Base-by-base conservation (phyloP, 1,139 yeast genomes). In the Pichia sp. region DNA sequence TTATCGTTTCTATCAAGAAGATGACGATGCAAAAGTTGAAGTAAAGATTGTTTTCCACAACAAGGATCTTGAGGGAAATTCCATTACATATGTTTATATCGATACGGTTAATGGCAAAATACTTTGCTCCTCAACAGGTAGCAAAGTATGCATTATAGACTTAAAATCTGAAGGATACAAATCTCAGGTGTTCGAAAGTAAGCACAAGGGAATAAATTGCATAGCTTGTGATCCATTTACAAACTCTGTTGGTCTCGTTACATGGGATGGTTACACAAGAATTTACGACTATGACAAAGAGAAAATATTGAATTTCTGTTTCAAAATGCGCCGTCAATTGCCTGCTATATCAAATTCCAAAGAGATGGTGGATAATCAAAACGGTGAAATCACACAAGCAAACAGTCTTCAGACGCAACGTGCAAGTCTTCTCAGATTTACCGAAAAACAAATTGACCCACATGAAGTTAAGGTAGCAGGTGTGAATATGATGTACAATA, bases 41-140 rank as follows among this genome's bases (percentile, higher is more conserved):
- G 19, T 22, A 41, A 48, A 73, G 1, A 47, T 63, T 1, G 49
- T 73, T 2, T 48, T 65, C 0, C 66, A 68, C 39, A 56, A 62
- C 19, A 64, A 66, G 48, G 56, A 67, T 0, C 61, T 63, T 2
- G 60, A 59, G 2, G 86, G 86, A 0, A 74, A 78, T 60, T 85
- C 86, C 1, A 69, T 81, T 0, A 66, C 80, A 0, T 43, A 61
- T 1, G 45, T 65, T 9, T n/a, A 31, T 2, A 55, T 50, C 48
- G 67, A 63, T 47, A 22, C 21, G 1, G 10, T 41, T 3, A 50
- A 47, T 18, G 34, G 55, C 2, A 58, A 44, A 19, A n/a, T 65
- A 1, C 54, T 76, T 2, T 70, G 76, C 1, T 78, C 83, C 0
- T 78, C 85, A 1, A 55, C 67, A 0, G 57, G 63, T 6, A 64